A percentile compares a stretch with the other conserved stretches of the same genome.
Evolutionary conservation across 768 basidiomycete genomes (phyloP).

Genomic region (Boletus rubroflammeus): DNA sequence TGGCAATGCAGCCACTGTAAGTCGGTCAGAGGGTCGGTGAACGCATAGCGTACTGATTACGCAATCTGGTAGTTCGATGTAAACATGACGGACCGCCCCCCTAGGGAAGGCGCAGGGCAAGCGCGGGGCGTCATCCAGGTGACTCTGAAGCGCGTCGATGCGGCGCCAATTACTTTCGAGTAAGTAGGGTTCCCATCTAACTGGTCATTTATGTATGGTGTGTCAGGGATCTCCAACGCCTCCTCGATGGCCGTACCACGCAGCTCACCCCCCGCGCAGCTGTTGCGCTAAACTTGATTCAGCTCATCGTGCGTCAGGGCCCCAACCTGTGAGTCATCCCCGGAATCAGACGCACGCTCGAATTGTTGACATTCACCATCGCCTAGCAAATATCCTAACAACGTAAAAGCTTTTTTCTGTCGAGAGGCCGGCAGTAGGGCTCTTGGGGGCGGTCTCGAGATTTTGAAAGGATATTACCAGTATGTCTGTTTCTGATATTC

Average conservation of each 20-base stretch:
- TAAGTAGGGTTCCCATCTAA: constrained; percentile 9
- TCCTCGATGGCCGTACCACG: constrained; percentile 23
- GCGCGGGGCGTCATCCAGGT: constrained; percentile 32
- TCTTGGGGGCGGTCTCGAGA: constrained; percentile 36
- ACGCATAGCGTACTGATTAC: neutral
- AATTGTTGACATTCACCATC: neutral
- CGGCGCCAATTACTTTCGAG: constrained; percentile 36
- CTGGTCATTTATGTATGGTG: neutral
- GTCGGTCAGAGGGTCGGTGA: constrained; percentile 1
- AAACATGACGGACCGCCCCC: constrained; percentile 28
- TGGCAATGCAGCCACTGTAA: constrained; percentile 30
- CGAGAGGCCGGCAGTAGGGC: constrained; percentile 24
- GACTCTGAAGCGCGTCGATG: constrained; percentile 36
- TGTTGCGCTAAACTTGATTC: constrained; percentile 44
- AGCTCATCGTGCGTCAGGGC: constrained; percentile 47
- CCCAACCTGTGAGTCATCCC: constrained; percentile 39
- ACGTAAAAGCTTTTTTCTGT: constrained; percentile 45
- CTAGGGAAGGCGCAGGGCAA: constrained; percentile 7
- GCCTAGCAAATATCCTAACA: constrained; percentile 42
- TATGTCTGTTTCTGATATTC: constrained; percentile 22
- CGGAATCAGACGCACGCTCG: neutral
- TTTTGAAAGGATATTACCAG: constrained; percentile 52
- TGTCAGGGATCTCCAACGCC: constrained; percentile 23
- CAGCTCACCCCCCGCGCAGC: constrained; percentile 28
- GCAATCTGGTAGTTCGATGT: constrained; percentile 33